Evolutionary conservation across 2,329 filamentous ascomycete species (phyloP).

Genomic region (Colletotrichum euphorbiae): DNA sequence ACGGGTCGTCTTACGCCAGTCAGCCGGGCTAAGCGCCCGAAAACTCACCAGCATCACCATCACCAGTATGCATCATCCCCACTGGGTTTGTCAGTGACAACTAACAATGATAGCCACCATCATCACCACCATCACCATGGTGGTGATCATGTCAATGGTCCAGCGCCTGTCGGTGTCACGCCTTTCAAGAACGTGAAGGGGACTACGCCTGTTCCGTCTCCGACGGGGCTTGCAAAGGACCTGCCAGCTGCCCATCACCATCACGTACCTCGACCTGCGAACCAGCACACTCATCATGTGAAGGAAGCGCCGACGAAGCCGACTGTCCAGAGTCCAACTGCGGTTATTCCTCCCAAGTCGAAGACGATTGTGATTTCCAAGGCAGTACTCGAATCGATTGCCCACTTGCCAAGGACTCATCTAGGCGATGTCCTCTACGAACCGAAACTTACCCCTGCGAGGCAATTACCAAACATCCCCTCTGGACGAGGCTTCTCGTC

Average conservation of each 20-base stretch:
- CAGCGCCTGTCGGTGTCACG: conserved; percentile 54
- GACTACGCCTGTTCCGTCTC: conserved; percentile 57
- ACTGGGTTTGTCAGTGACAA: conserved; percentile 43
- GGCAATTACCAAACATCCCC: conserved; percentile 56
- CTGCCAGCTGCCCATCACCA: conserved; percentile 57
- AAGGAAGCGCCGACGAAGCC: conserved; percentile 44
- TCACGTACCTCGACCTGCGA: conserved; percentile 52
- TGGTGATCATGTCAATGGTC: conserved; percentile 56
- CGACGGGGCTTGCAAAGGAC: conserved; percentile 55
- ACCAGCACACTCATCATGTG: conserved; percentile 39
- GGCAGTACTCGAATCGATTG: conserved; percentile 77
- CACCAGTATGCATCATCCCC: conserved; percentile 66
- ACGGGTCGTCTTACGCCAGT: conserved; percentile 72
- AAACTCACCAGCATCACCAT: conserved; percentile 75
- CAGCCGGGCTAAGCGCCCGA: conserved; percentile 72
- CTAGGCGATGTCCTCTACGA: conserved; percentile 88
- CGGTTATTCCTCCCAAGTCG: conserved; percentile 67
- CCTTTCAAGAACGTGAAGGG: conserved; percentile 65
- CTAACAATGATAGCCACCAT: conserved; percentile 54
- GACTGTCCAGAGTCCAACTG: conserved; percentile 51
- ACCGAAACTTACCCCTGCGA: conserved; percentile 68
- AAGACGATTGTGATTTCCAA: conserved; percentile 76
- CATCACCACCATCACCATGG: conserved; percentile 72
- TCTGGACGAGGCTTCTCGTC: conserved; percentile 60
- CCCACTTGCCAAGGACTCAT: conserved; percentile 78